These are phyloP conservation scores for Borealophlyctis nickersoniae DNA, from an alignment of 192 early-diverging fungal species.

Conservation along the genomic window DNA sequence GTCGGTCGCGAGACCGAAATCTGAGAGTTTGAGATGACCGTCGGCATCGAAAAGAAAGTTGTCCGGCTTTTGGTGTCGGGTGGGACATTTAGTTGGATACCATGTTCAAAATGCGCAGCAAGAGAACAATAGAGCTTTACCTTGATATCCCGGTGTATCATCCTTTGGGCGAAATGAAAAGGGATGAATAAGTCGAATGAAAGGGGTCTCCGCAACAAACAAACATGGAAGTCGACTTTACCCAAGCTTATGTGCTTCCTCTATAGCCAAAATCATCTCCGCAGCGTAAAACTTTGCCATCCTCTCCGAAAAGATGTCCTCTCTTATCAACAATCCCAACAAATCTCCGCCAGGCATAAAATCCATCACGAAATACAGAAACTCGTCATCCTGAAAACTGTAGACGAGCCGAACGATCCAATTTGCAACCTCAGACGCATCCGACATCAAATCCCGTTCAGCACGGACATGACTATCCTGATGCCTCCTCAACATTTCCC, in stretches of 20 bases:
- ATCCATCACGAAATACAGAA: slow-evolving; percentile 56
- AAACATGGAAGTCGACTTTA: slow-evolving; percentile 13
- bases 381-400: slow-evolving; percentile 49
- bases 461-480: slow-evolving; percentile 52
- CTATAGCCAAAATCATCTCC: slow-evolving; percentile 50
- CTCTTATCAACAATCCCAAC: slow-evolving; percentile 42
- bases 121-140: slow-evolving; percentile 34
- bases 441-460: slow-evolving; percentile 40
- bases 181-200: too few species aligned
- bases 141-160: slow-evolving; percentile 65
- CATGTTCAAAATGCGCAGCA: neutral
- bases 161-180: slow-evolving; percentile 16
- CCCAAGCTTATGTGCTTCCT: slow-evolving; percentile 54
- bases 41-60: slow-evolving; percentile 67
- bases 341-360: slow-evolving; percentile 53
- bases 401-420: slow-evolving; percentile 53
- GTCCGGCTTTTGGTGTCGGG: slow-evolving; percentile 54
- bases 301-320: slow-evolving; percentile 49
- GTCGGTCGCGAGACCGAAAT: slow-evolving; percentile 71
- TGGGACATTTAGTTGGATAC: neutral
- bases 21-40: slow-evolving; percentile 67
- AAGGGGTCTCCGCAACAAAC: too few species aligned
- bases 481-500: slow-evolving; percentile 31
- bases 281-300: slow-evolving; percentile 46
- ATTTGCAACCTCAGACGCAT: slow-evolving; percentile 32